These are phyloP conservation scores for Jamesozyma lodderae DNA, from an alignment of 805 yeast genomes.

Conservation along the genomic window DNA sequence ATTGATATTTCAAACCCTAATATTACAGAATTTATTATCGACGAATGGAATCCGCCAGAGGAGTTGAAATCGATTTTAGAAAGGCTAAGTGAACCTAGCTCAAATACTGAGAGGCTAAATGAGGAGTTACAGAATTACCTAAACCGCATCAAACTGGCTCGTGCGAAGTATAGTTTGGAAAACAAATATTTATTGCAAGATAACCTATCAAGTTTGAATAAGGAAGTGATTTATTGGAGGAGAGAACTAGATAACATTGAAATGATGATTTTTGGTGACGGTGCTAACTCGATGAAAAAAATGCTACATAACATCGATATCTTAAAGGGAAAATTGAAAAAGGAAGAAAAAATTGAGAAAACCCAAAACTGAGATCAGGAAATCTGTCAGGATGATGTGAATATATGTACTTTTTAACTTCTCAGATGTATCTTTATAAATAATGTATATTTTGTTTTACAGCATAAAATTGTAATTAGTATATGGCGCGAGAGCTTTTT, in stretches of 20 bases:
- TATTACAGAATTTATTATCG: slow-evolving; percentile 14
- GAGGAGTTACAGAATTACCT: slow-evolving; percentile 17
- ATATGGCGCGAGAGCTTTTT: too few species aligned
- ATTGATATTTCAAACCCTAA: slow-evolving; percentile 17
- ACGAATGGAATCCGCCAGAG: slow-evolving; percentile 19
- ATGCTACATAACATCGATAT: slow-evolving; percentile 22
- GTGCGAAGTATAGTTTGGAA: slow-evolving; percentile 26
- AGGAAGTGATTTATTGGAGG: slow-evolving; percentile 27
- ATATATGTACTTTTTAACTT: too few species aligned
- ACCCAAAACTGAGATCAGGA: too few species aligned
- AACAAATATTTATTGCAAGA: slow-evolving; percentile 23
- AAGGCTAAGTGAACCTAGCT: slow-evolving; percentile 9
- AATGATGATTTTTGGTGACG: slow-evolving; percentile 26
- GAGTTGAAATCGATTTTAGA: slow-evolving; percentile 17
- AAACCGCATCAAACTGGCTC: slow-evolving; percentile 23
- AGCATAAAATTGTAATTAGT: too few species aligned
- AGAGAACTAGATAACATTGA: slow-evolving; percentile 26
- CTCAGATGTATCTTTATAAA: too few species aligned
- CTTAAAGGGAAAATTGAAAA: slow-evolving; percentile 10
- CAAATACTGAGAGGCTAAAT: slow-evolving; percentile 10
- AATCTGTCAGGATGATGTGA: too few species aligned
- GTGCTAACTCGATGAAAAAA: slow-evolving; percentile 21
- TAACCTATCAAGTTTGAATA: slow-evolving; percentile 13
- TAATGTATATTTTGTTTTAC: too few species aligned
- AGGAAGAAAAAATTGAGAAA: slow-evolving; percentile 1